A percentile compares a stretch with the other conserved stretches of the same genome.
Evolutionary conservation across 2,329 filamentous ascomycete genomes (phyloP).

Genomic region (Cercospora sp.): DNA sequence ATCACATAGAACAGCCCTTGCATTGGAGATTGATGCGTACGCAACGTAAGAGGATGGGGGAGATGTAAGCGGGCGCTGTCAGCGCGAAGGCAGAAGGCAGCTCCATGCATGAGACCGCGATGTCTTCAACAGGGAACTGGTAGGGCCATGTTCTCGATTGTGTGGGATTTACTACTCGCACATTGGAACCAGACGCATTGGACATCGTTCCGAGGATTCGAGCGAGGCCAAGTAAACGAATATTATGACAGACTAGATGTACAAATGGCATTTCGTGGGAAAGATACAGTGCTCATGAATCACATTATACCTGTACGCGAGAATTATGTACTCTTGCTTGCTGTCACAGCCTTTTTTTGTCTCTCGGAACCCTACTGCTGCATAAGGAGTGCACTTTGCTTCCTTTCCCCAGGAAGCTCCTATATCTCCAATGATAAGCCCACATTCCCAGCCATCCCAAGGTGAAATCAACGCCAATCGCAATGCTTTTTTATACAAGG

Average conservation of each 20-base stretch:
- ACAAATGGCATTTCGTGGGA: not conserved
- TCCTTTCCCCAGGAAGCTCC: not conserved
- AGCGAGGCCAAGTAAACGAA: not conserved
- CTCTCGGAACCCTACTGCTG: not conserved
- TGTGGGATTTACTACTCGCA: not conserved
- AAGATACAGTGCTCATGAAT: not conserved
- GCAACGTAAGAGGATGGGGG: not conserved
- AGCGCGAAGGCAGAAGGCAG: not conserved
- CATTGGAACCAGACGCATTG: no score
- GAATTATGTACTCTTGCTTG: not conserved
- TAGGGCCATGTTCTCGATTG: not conserved
- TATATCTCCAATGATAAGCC: not conserved
- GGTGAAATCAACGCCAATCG: not conserved
- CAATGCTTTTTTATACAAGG: slow-evolving; percentile 7
- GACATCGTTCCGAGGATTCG: not conserved
- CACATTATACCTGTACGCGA: not conserved
- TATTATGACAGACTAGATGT: not conserved
- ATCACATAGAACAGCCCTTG: not conserved
- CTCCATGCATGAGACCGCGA: not conserved
- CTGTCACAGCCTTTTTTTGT: not conserved
- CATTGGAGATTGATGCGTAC: not conserved
- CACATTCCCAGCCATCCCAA: not conserved
- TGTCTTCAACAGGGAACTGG: not conserved
- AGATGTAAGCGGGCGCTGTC: no score
- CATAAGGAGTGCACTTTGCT: not conserved